Evolutionary conservation across 1,284 basidiomycete genomes (phyloP).

Genomic region (Tausonia pullulans): DNA sequence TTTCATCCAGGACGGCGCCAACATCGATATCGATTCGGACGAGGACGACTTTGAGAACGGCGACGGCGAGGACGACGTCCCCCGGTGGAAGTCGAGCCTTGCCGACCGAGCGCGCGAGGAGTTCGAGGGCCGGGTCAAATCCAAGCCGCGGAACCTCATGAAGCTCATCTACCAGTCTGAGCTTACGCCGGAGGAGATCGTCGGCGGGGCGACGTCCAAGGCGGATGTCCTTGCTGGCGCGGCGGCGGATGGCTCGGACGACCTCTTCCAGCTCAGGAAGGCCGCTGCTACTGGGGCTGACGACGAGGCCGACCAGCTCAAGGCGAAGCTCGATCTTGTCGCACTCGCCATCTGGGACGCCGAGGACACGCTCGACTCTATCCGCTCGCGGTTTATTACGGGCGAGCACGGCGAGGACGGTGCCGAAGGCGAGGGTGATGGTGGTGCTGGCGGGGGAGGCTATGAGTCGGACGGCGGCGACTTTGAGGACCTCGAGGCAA

Average conservation of each 20-base stretch:
- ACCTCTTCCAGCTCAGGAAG: slow-evolving; percentile 58
- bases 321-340: slow-evolving; percentile 44
- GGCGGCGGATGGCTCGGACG: slow-evolving; percentile 49
- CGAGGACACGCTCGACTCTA: slow-evolving; percentile 71
- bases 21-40: slow-evolving; percentile 34
- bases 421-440: slow-evolving; percentile 34
- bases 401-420: slow-evolving; percentile 40
- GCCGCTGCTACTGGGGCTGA: slow-evolving; percentile 31
- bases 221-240: slow-evolving; percentile 23
- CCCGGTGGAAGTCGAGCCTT: slow-evolving; percentile 70
- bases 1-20: slow-evolving; percentile 39
- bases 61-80: slow-evolving; percentile 37
- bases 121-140: slow-evolving; percentile 39
- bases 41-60: slow-evolving; percentile 35
- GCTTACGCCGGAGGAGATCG: slow-evolving; percentile 60
- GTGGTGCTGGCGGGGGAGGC: slow-evolving; percentile 28
- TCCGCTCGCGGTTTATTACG: slow-evolving; percentile 85
- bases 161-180: slow-evolving; percentile 70
- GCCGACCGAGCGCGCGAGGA: slow-evolving; percentile 48
- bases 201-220: slow-evolving; percentile 30
- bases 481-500: slow-evolving; percentile 43
- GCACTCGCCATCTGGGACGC: slow-evolving; percentile 66
- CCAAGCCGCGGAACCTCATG: slow-evolving; percentile 60
- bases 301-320: slow-evolving; percentile 60
- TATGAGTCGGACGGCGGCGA: slow-evolving; percentile 36